Evolutionary conservation across 768 basidiomycete species (phyloP), one percentile per base, ranked within the genome.

Genomic region (Pleurotus sapidus): DNA sequence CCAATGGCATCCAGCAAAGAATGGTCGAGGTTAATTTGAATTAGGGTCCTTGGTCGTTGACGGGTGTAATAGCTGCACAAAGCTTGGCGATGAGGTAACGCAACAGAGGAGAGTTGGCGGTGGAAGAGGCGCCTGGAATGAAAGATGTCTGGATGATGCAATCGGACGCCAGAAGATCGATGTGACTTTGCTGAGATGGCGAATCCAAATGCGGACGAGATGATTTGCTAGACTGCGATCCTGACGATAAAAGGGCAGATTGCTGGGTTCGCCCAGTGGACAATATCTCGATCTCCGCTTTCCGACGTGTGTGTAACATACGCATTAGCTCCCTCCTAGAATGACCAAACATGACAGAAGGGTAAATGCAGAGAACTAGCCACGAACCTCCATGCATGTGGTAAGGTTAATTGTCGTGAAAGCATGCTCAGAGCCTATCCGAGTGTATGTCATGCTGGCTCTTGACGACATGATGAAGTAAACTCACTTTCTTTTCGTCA

Each of bases 271-370:
- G 57, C 20, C 59, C 65, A 12, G 61, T 64, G 11, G 71, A 71
- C 37, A 92, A 66, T 42, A 91, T 77, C 67, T 98, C 93, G 47
- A 95, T 95, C 71, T 98, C 96, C 3, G 95, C 95, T 71, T 98
- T 98, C 46, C 87, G 84, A n/a, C 91, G 83, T 4, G 73, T 76
- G 65, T 90, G 86, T 37, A 98, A 70, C 82, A 97, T 92, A 61
- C 84, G 77, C 68, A 78, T 78, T 2, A 98, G 82, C 65, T 96
- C 93, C 61, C 84, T 86, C 72, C 94, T 95, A 18, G 23, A 48
- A 67, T 56, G 34, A 11, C 18, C 25, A 25, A 24, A 25, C 5
- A 49, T 53, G 23, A 37, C 6, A 42, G 23, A 34, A 8, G 46
- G 38, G 50, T 55, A 55, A 50, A 37, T 54, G 17, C 45, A 57